Percentiles rank a stretch among this genome's conserved stretches.
Conservation (phyloP, 2,329 filamentous ascomycete genomes). For the Neonectria neomacrospora region DNA sequence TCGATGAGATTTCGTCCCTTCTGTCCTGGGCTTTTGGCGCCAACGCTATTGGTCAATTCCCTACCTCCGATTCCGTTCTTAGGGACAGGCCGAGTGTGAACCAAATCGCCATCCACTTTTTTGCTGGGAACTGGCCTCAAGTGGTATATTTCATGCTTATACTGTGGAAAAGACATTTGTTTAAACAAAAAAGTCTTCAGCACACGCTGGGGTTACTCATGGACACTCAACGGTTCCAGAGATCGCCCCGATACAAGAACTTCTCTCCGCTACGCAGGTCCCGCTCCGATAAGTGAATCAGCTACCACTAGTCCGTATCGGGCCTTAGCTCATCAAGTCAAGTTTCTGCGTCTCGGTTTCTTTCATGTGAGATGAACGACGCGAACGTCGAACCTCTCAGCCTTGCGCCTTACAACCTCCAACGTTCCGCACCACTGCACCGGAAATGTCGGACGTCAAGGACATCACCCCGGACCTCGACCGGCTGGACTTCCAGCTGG, state of each 20-base stretch:
- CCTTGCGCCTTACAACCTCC: slow-evolving; percentile 17
- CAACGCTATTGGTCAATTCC: slow-evolving; percentile 38
- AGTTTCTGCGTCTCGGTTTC: slow-evolving; percentile 33
- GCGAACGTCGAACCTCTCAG: slow-evolving; percentile 23
- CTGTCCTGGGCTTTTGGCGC: slow-evolving; percentile 12
- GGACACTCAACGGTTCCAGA: not conserved
- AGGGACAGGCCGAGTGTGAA: not conserved
- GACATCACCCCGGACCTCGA: slow-evolving; percentile 76
- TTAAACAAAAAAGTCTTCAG: too few relatives aligned
- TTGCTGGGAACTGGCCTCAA: not conserved
- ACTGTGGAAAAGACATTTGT: too few relatives aligned
- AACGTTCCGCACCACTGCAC: not conserved
- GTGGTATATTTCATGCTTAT: not conserved
- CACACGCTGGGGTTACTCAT: not conserved
- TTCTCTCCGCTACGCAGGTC: slow-evolving; percentile 19
- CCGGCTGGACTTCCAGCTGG: slow-evolving; percentile 80
- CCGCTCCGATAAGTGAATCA: slow-evolving; percentile 21
- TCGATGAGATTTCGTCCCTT: slow-evolving; percentile 21
- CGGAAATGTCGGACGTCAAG: slow-evolving; percentile 55
- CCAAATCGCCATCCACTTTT: not conserved
- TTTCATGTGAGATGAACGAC: slow-evolving; percentile 39
- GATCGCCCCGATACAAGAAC: not conserved
- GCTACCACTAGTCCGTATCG: slow-evolving; percentile 27
- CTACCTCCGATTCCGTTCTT: slow-evolving; percentile 14
- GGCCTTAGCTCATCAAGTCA: slow-evolving; percentile 24